A percentile compares a stretch with the other conserved stretches of the same genome.
Evolutionary conservation across 768 basidiomycete genomes (phyloP).

Genomic region (Rhizopogon rudus): DNA sequence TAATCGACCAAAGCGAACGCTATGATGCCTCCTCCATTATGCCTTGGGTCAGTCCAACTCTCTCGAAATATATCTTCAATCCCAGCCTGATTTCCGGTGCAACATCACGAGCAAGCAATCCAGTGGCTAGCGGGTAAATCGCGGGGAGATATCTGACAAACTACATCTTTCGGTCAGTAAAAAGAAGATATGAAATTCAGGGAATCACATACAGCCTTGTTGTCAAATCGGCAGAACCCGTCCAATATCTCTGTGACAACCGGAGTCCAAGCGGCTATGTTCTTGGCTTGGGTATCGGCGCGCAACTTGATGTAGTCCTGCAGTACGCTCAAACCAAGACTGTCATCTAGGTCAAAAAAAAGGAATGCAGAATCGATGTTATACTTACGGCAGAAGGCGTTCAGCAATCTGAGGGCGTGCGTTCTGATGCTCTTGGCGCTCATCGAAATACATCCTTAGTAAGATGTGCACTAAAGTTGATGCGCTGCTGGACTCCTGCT

Average conservation of each 20-base stretch:
- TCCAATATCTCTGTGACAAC: slow-evolving; percentile 93
- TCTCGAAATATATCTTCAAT: slow-evolving; percentile 72
- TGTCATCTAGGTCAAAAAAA: slow-evolving; percentile 27
- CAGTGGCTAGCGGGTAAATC: slow-evolving; percentile 86
- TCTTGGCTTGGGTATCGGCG: slow-evolving; percentile 88
- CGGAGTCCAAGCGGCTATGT: slow-evolving; percentile 97
- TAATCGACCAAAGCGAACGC: slow-evolving; percentile 13
- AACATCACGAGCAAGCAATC: slow-evolving; percentile 78
- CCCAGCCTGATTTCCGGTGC: slow-evolving; percentile 78
- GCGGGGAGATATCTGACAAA: slow-evolving; percentile 85
- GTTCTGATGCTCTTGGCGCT: slow-evolving; percentile 81
- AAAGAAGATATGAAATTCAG: neutral
- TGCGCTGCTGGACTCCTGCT: slow-evolving; percentile 97
- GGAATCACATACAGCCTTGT: slow-evolving; percentile 71
- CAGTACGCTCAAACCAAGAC: slow-evolving; percentile 82
- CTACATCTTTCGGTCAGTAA: slow-evolving; percentile 36
- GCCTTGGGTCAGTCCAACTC: slow-evolving; percentile 71
- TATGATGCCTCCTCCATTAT: slow-evolving; percentile 65
- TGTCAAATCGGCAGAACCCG: slow-evolving; percentile 86
- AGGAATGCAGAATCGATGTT: neutral
- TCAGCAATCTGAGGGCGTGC: slow-evolving; percentile 77
- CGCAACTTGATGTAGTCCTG: slow-evolving; percentile 89
- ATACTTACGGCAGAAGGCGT: slow-evolving; percentile 63
- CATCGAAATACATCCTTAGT: slow-evolving; percentile 90
- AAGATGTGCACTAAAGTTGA: slow-evolving; percentile 91